Evolutionary conservation across 2,329 filamentous ascomycete genomes (phyloP).

Genomic region (Diaporthe ampelina): DNA sequence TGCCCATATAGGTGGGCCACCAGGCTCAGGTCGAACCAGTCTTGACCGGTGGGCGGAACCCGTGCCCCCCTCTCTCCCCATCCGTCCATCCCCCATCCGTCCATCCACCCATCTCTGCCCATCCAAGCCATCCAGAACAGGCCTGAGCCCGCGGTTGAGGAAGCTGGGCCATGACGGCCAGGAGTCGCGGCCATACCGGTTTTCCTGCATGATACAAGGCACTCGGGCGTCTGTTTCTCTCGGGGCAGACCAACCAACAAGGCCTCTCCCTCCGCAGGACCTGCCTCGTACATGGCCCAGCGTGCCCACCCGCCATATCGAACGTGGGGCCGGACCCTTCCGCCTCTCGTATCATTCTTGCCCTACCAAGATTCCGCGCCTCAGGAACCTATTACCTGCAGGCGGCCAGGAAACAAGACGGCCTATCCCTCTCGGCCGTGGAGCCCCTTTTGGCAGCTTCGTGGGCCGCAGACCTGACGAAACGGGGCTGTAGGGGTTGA

Average conservation of each 20-base stretch:
- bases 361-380: conserved; percentile 14
- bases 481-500: conserved; percentile 31
- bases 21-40: conserved; percentile 17
- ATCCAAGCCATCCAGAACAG: too few relatives aligned
- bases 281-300: background rate
- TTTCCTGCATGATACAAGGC: background rate
- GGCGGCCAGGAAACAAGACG: conserved; percentile 1
- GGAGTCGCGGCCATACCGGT: conserved; percentile 23
- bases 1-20: conserved; percentile 31
- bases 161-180: conserved; percentile 3
- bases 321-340: conserved; percentile 14
- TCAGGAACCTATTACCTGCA: conserved; percentile 14
- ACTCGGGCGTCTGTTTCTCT: background rate
- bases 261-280: conserved; percentile 1
- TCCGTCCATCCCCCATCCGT: too few relatives aligned
- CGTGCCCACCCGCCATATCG: background rate
- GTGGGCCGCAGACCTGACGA: conserved; percentile 1
- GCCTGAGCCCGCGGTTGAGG: background rate
- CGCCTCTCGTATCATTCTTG: conserved; percentile 27
- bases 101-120: too few relatives aligned
- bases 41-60: conserved; percentile 11
- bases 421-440: background rate
- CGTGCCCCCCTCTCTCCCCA: background rate
- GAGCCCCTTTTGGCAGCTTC: conserved; percentile 11
- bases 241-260: conserved; percentile 23